Base-by-base conservation (phyloP, 1,284 basidiomycete genomes). In the Puccinia triticina region DNA sequence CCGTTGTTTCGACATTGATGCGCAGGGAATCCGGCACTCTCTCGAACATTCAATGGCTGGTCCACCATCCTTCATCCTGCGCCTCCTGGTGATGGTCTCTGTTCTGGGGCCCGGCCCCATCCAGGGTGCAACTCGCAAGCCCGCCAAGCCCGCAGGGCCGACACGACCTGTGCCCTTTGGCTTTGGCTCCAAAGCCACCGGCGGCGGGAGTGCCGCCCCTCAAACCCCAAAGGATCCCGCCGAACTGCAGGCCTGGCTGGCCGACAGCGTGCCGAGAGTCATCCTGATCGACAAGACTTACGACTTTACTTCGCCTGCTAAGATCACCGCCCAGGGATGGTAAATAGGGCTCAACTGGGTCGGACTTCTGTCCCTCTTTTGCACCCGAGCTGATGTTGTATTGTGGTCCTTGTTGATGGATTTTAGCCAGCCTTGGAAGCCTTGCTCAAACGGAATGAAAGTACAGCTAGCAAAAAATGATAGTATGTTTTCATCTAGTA, bases 231-330 rank as follows among this genome's bases (percentile, higher is more conserved):
- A 64, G 26, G 61, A 75, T 43, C 40, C 66, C 37, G 34, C n/a
- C 23, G 18, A 48, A 23, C 48, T 82, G 5, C n/a, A 61, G 16
- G 37, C 59, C 23, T 82, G 71, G 80, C 53, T 82, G 46, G 23
- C 26, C 26, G 80, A 82, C 46, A 11, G 18, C 0, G 72, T 53
- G 3, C 80, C 80, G 3, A 26, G 80, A 66, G 80, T 82, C n/a
- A 82, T 82, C 21, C 23, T 82, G 29, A 82, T 82, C 59, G 59
- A 46, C 40, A 64, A 64, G 16, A 64, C 59, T 21, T 72, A 50
- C 50, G 69, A 72, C 50, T 72, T 72, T n/a, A 72, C 69, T 48
- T 16, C 69, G 2, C 16, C 59, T 37, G 26, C 5, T 46, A 53
- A 53, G 21, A 34, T 11, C 5, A 32, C 46, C 12, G 32, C 69